Evolutionary conservation across 371 early-diverging fungal genomes (phyloP), one percentile per base, ranked within the genome.

Genomic region (Syncephalastrum racemosum): DNA sequence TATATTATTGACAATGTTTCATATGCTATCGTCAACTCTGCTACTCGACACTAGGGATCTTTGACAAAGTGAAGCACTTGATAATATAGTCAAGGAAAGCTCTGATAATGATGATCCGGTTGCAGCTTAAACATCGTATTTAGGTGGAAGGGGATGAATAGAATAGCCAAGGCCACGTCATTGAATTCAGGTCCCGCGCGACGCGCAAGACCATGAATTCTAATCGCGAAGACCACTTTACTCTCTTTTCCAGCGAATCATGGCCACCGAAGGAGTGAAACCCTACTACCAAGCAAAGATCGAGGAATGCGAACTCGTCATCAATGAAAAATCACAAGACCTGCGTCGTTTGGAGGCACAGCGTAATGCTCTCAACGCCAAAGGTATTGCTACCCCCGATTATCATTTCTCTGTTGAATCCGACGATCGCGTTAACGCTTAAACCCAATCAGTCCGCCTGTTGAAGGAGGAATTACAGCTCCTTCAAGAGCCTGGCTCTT

Each of bases 311-410:
- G 96, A 98, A 68, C 84, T 91, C 44, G 77, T 85, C 53, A 92
- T 91, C 71, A 89, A 89, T 53, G 85, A 90, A 56, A 94, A 91
- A 80, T 88, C 96, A 15, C 96, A 97, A 70, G 93, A 98, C 75
- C 81, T 99, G 62, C 87, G 96, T 51, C 95, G 98, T 67, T 84
- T 99, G 39, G 99, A 99, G 80, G 98, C 99, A 16, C 98, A 99
- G 77, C 84, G 99, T 65, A 97, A 98, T 73, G 90, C 93, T 52
- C 81, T 99, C 53, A 99, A 99, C 61, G 88, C 95, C 20, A 95
- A 95, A 87, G 91, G 91, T 90, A 82, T 19, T 13, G 4, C 16
- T 4, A 23, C 10, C 10, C 14, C 41, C 12, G n/a, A 16, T 16
- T n/a, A 40, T 14, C 10, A 13, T 7, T 49, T 19, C 3, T 48